Conservation (phyloP, 31 red algal genomes). For the Porphyra umbilicalis region DNA sequence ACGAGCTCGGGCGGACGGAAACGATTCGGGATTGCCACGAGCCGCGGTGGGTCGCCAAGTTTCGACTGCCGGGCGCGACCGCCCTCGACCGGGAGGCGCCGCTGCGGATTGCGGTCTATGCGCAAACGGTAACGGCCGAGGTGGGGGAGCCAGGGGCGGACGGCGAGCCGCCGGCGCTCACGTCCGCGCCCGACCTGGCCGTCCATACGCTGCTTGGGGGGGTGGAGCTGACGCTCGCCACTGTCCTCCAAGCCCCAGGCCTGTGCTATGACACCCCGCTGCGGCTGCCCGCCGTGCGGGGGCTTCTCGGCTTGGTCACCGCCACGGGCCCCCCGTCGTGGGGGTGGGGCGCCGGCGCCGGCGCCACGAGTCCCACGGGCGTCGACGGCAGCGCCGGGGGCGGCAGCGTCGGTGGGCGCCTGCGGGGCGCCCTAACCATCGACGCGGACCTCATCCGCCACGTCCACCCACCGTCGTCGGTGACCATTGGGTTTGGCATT, state of each 20-base stretch:
- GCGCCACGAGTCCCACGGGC: no score
- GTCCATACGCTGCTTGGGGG: constrained; percentile 17
- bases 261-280: neutral
- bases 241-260: constrained; percentile 1
- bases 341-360: neutral
- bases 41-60: constrained; percentile 28
- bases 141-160: neutral
- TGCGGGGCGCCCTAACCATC: constrained; percentile 10
- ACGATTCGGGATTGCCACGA: constrained; percentile 6
- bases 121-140: neutral
- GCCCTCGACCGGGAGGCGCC: constrained; percentile 28
- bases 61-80: constrained; percentile 42
- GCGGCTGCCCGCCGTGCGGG: neutral
- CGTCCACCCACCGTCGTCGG: constrained; percentile 5
- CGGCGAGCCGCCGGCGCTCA: constrained; percentile 4
- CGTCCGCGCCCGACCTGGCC: constrained; percentile 7
- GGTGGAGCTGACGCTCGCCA: constrained; percentile 8
- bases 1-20: constrained; percentile 23
- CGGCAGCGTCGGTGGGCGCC: constrained; percentile 10
- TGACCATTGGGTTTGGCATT: constrained; percentile 41
- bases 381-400: neutral
- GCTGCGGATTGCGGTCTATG: constrained; percentile 26
- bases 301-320: neutral
- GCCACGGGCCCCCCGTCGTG: neutral
- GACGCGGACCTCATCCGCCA: constrained; percentile 35